Base-by-base conservation (phyloP, 176 grass and related monocot genomes). In the Themeda triandra region DNA sequence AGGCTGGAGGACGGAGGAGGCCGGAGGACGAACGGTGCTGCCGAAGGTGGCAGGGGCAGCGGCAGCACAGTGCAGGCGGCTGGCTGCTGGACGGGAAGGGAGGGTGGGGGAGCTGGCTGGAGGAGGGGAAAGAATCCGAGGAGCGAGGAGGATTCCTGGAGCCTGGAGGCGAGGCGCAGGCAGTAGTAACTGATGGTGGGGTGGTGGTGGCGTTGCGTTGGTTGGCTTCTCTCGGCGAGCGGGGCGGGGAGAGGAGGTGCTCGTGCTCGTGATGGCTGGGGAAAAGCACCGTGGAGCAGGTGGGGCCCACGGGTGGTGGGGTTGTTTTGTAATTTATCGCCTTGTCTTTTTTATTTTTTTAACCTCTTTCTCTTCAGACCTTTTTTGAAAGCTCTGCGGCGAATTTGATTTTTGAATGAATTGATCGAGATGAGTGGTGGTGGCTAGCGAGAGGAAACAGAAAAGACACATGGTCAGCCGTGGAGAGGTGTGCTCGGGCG, bases 261-360 rank as follows among this genome's bases (percentile, higher is more conserved):
- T n/a, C n/a, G n/a, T n/a, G n/a, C 73, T 90, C 88, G 88, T 83
- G 88, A 87, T 87, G 75, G 84, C 88, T 69, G 80, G 84, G 88
- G 80, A 63, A 90, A 90, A 86, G 89, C 89, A 42, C 75, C 80
- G 60, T 60, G 84, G 75, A 83, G 62, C 75, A 87, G 68, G 53
- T 0, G 56, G 77, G 65, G 12, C 71, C 83, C 88, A 30, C 58
- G 27, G 31, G 30, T 18, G 82, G 77, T 48, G 77, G 88, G 71
- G 73, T 59, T 31, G 65, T 69, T 87, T 60, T 48, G 70, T 85
- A 84, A 90, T 86, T 73, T 86, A 45, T 78, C 88, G 78, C 35
- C 66, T 73, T 86, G 59, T 90, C 74, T 85, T 77, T 71, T 83
- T 77, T 81, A 25, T 78, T 73, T 66, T 64, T 41, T 41, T 10